Base-by-base conservation (phyloP, 805 yeast genomes). In the Myxozyma geophila region DNA sequence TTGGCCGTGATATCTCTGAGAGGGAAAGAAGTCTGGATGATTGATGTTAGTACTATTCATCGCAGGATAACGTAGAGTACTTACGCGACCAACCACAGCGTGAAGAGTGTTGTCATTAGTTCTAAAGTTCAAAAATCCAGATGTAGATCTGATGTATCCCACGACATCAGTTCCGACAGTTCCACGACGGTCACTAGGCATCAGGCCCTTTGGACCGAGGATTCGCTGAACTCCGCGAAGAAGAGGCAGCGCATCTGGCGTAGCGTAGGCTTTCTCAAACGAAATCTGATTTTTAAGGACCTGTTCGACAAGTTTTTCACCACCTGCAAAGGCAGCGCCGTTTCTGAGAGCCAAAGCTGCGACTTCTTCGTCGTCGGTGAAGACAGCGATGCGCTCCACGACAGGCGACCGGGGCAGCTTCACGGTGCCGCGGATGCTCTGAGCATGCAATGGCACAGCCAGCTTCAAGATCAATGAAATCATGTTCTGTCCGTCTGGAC, bases 121-220 rank as follows among this genome's bases (percentile, higher is more conserved):
- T 35, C 60, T 47, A 52, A 63, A 66, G 46, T 63, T 59, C 15
- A 50, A 39, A 15, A 12, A 35, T 2, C 67, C 67, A 13, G 43
- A 40, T 1, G 64, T 35, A 21, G 37, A 47, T 17, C 19, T 13
- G 12, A 63, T 17, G 21, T 54, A 52, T 2, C 21, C 46, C 40
- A 54, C 58, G 28, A 67, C 47, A 8, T 67, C 67, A 2, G 36
- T 52, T 1, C 66, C 50, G 17, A 93, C 95, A 0, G 97, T 92
- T 17, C 96, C 96, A 73, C 86, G 88, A 78, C 91, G 92, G 13
- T 83, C 86, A 50, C 83, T 82, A 53, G 99, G 98, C 89, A 92
- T 87, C 70, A 95, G 81, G 28, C 96, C 96, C 72, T 82, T 85
- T 39, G 96, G 96, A 63, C 98, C 98, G 70, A 95, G 81, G 10